A percentile compares a stretch with the other conserved stretches of the same genome.
phyloP scores from a whole-genome alignment of 2,329 filamentous ascomycete species.

The Nemania diffusa region DNA sequence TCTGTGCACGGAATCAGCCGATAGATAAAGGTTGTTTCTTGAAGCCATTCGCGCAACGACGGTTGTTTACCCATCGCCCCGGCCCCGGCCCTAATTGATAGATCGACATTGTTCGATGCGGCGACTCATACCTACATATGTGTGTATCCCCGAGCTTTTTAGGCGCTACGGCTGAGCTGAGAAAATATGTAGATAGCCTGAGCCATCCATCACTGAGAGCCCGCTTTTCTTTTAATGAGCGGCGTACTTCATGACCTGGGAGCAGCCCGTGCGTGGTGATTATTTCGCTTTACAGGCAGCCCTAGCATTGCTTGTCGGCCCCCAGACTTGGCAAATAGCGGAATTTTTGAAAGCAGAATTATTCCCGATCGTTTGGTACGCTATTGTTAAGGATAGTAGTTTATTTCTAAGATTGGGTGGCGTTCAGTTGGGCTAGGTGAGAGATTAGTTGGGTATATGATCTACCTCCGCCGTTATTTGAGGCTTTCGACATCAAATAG shows the following conservation, averaged over 20 bases:
- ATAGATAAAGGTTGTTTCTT: neutral
- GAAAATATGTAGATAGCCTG: neutral
- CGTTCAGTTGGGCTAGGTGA: neutral
- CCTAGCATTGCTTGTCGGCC: neutral
- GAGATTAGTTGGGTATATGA: neutral
- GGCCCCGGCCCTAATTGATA: neutral
- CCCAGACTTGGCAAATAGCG: neutral
- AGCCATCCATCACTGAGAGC: neutral
- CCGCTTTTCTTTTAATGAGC: neutral
- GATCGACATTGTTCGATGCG: neutral
- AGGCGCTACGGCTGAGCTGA: neutral
- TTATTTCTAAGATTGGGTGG: slow-evolving; percentile 7
- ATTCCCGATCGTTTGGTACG: neutral
- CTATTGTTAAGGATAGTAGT: neutral
- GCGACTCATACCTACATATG: neutral
- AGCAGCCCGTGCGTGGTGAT: neutral
- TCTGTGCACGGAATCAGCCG: neutral
- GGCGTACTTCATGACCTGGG: neutral
- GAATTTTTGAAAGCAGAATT: neutral
- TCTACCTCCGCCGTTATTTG: neutral
- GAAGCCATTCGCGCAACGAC: neutral
- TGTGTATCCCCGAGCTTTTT: neutral
- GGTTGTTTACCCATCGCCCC: neutral
- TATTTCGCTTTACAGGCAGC: neutral
- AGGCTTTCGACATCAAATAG: neutral